Conservation (phyloP, 2,329 filamentous ascomycete species). For the Meredithiella fracta region DNA sequence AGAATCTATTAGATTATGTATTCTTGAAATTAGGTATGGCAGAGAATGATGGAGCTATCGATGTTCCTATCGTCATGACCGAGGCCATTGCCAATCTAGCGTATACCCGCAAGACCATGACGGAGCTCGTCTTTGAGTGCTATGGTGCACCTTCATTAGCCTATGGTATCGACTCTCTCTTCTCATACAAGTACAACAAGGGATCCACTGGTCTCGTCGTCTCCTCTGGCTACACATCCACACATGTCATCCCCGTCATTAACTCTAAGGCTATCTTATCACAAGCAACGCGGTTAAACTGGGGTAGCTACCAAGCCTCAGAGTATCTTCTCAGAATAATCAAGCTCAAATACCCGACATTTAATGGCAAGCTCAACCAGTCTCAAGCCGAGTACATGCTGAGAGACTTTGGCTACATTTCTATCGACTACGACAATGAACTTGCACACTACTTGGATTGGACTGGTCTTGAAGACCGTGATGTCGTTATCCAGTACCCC, state of each 20-base stretch:
- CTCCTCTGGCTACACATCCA: constrained; percentile 83
- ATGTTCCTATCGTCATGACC: constrained; percentile 84
- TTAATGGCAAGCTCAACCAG: constrained; percentile 69
- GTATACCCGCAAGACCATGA: constrained; percentile 89
- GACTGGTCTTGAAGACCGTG: constrained; percentile 78
- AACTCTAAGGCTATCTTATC: constrained; percentile 69
- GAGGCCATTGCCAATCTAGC: constrained; percentile 82
- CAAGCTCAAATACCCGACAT: constrained; percentile 77
- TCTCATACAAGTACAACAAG: constrained; percentile 85
- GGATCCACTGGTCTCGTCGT: constrained; percentile 77
- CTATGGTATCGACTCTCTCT: constrained; percentile 91
- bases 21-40: constrained; percentile 90
- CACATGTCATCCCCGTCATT: constrained; percentile 85
- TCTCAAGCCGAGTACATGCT: constrained; percentile 81
- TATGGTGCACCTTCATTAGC: constrained; percentile 80
- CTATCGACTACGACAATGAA: constrained; percentile 67
- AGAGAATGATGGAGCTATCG: constrained; percentile 54
- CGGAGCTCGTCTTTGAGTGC: constrained; percentile 91
- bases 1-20: constrained; percentile 82
- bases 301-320: constrained; percentile 78
- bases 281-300: constrained; percentile 80
- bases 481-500: constrained; percentile 80
- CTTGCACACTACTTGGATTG: constrained; percentile 67
- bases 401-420: constrained; percentile 77
- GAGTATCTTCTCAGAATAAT: constrained; percentile 87